Percentiles rank a stretch among this genome's conserved stretches.
These are phyloP conservation scores for Starmerella apis DNA, from an alignment of 805 yeast genomes.

Conservation along the genomic window DNA sequence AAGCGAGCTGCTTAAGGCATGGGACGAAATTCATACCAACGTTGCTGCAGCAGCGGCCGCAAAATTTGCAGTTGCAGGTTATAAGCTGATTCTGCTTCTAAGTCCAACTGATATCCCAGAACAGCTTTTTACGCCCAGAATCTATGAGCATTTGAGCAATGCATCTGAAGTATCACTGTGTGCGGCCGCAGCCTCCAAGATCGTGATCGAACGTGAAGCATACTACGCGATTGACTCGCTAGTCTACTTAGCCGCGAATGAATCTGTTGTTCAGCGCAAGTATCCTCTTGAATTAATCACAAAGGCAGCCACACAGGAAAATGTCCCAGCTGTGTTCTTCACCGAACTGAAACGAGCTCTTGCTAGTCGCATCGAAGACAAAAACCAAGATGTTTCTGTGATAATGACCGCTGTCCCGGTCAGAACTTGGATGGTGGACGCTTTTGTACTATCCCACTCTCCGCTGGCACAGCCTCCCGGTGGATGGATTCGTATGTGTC, in stretches of 20 bases:
- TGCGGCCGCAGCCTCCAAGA: constrained; percentile 13
- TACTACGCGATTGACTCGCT: neutral
- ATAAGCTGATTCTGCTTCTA: constrained; percentile 35
- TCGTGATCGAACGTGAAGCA: neutral
- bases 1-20: constrained; percentile 16
- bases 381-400: constrained; percentile 7
- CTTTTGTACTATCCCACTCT: constrained; percentile 41
- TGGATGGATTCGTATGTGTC: constrained; percentile 72
- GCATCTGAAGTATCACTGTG: constrained; percentile 17
- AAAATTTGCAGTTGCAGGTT: constrained; percentile 42
- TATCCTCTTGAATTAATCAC: neutral
- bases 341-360: constrained; percentile 2
- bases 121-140: constrained; percentile 17
- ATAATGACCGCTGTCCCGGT: constrained; percentile 8
- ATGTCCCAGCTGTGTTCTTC: neutral
- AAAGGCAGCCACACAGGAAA: neutral
- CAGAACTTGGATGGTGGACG: constrained; percentile 30
- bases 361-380: neutral
- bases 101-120: constrained; percentile 11
- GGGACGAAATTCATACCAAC: constrained; percentile 17
- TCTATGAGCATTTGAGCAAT: constrained; percentile 18
- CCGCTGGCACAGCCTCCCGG: constrained; percentile 33
- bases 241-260: neutral
- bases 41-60: constrained; percentile 17
- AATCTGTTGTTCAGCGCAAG: neutral